These are phyloP conservation scores for Myriangium duriaei DNA, from an alignment of 2,329 filamentous ascomycete genomes.

Conservation along the genomic window DNA sequence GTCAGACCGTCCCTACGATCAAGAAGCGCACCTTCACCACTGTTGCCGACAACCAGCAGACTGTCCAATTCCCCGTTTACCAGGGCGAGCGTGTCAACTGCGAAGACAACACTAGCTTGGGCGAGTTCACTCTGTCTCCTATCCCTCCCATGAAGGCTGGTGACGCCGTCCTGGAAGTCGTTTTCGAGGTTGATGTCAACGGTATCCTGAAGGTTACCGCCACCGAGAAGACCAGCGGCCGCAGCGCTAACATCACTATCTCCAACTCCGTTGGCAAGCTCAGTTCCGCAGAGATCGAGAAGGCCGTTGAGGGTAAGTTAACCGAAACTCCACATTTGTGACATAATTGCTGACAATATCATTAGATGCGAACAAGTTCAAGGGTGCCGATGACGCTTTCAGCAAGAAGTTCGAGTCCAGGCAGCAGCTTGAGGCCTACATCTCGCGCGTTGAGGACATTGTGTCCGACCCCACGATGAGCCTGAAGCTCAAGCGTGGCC, in stretches of 20 bases:
- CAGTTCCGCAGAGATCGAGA: slow-evolving; percentile 86
- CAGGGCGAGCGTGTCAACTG: slow-evolving; percentile 98
- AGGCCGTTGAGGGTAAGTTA: slow-evolving; percentile 72
- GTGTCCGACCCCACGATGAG: slow-evolving; percentile 92
- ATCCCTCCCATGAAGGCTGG: slow-evolving; percentile 80
- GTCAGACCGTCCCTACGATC: slow-evolving; percentile 38
- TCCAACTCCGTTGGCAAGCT: slow-evolving; percentile 99
- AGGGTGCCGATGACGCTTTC: slow-evolving; percentile 94
- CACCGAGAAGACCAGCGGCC: slow-evolving; percentile 96
- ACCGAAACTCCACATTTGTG: background rate
- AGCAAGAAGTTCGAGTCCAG: slow-evolving; percentile 98
- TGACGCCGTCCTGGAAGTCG: slow-evolving; percentile 90
- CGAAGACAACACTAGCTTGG: slow-evolving; percentile 93
- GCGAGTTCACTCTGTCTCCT: slow-evolving; percentile 28
- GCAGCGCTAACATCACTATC: slow-evolving; percentile 98
- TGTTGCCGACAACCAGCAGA: slow-evolving; percentile 59
- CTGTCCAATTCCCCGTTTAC: slow-evolving; percentile 54
- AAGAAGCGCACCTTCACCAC: slow-evolving; percentile 81
- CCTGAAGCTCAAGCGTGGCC: slow-evolving; percentile 94
- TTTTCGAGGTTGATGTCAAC: slow-evolving; percentile 99
- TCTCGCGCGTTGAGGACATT: slow-evolving; percentile 96
- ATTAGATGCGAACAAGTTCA: slow-evolving; percentile 84
- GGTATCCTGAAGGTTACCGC: slow-evolving; percentile 99
- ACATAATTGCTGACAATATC: slow-evolving; percentile 24
- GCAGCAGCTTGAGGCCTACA: slow-evolving; percentile 99